Evolutionary conservation across 148 eudicot genomes (phyloP).

Genomic region (Simmondsia chinensis): DNA sequence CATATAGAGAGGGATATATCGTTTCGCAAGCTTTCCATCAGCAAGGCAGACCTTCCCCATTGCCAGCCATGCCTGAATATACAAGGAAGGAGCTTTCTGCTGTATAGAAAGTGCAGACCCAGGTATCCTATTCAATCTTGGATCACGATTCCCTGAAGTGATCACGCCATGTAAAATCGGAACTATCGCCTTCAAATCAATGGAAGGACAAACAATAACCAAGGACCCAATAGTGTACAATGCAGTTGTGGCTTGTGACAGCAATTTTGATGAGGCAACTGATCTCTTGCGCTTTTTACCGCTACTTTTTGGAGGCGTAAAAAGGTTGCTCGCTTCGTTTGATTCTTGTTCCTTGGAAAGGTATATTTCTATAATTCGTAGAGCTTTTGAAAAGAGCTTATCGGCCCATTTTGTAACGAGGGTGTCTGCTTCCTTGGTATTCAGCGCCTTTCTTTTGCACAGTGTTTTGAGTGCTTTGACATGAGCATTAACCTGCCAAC

Average conservation of each 20-base stretch:
- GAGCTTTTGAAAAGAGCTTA: constrained; percentile 60
- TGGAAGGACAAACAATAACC: constrained; percentile 71
- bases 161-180: constrained; percentile 75
- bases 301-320: constrained; percentile 48
- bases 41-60: constrained; percentile 99
- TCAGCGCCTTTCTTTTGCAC: constrained; percentile 73
- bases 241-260: constrained; percentile 50
- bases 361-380: constrained; percentile 38
- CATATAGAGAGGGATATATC: constrained; percentile 84
- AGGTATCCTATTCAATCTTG: constrained; percentile 38
- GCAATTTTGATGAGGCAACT: constrained; percentile 25
- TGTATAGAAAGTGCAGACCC: constrained; percentile 43
- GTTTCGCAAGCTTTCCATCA: constrained; percentile 89
- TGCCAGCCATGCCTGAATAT: constrained; percentile 87
- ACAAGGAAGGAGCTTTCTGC: constrained; percentile 71
- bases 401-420: constrained; percentile 61
- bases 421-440: constrained; percentile 56
- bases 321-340: constrained; percentile 34
- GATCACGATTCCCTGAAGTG: constrained; percentile 61
- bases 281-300: constrained; percentile 29
- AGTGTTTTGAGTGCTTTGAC: constrained; percentile 83
- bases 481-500: constrained; percentile 90
- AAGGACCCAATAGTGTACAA: constrained; percentile 83
- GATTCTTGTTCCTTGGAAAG: constrained; percentile 39
- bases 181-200: constrained; percentile 43